phyloP scores from a whole-genome alignment of 225 moss, liverwort and hornwort genomes.

The Bryum argenteum region DNA sequence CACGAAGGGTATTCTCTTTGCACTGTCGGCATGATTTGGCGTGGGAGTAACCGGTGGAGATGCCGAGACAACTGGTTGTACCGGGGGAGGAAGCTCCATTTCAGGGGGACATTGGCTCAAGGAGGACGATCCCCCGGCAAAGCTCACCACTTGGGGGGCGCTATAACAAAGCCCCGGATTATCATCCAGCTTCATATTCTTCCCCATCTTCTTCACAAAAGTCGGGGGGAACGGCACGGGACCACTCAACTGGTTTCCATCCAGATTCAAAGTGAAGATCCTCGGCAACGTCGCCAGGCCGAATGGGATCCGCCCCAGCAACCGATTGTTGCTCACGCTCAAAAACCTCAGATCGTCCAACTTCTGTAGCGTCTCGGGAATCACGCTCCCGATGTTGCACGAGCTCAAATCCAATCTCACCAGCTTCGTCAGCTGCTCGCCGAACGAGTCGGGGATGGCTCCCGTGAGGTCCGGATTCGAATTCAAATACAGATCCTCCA shows the following conservation, averaged over 20 bases:
- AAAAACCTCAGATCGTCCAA: constrained; percentile 31
- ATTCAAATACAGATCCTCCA: constrained; percentile 47
- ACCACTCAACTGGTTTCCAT: constrained; percentile 55
- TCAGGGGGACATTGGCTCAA: constrained; percentile 35
- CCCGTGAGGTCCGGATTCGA: constrained; percentile 39
- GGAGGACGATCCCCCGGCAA: constrained; percentile 6
- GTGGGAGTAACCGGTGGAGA: neutral
- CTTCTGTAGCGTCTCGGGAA: constrained; percentile 37
- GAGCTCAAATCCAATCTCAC: constrained; percentile 38
- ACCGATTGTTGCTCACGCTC: constrained; percentile 36
- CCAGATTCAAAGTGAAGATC: constrained; percentile 45
- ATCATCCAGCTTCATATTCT: constrained; percentile 34
- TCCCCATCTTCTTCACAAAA: constrained; percentile 50
- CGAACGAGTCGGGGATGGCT: constrained; percentile 29
- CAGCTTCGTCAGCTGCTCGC: constrained; percentile 18
- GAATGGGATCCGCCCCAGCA: constrained; percentile 27
- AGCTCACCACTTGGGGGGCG: constrained; percentile 24
- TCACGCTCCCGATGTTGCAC: constrained; percentile 25
- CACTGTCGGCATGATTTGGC: constrained; percentile 8
- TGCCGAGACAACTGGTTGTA: neutral
- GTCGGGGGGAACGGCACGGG: constrained; percentile 44
- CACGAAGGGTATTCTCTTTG: no score
- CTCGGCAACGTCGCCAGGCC: constrained; percentile 23
- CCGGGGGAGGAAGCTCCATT: neutral
- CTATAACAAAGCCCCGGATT: constrained; percentile 47